These are phyloP conservation scores for Sporodiniella umbellata DNA, from an alignment of 371 early-diverging fungal species.

Conservation along the genomic window DNA sequence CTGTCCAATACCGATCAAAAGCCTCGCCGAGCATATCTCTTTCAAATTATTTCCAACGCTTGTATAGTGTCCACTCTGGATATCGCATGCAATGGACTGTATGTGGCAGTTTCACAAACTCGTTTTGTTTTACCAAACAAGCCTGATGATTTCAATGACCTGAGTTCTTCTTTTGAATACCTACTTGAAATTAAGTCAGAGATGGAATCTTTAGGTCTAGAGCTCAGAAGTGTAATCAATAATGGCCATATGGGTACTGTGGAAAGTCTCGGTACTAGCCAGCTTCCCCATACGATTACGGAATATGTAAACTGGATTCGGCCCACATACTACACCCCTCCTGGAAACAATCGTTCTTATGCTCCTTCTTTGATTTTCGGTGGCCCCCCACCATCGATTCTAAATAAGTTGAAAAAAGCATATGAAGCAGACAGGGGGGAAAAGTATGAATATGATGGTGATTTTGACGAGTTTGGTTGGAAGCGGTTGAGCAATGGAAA, in stretches of 20 bases:
- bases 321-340: background rate
- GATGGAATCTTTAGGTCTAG: conserved; percentile 2
- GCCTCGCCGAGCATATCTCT: conserved; percentile 6
- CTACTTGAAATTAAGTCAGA: background rate
- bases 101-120: conserved; percentile 8
- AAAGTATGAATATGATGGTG: background rate
- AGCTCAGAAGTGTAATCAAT: conserved; percentile 2
- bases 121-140: background rate
- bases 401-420: conserved; percentile 1
- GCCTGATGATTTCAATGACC: background rate
- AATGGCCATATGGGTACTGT: conserved; percentile 1
- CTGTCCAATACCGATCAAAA: background rate
- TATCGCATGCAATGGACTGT: conserved; percentile 4
- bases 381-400: background rate
- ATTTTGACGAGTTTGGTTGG: conserved; percentile 1
- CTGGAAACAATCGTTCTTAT: background rate
- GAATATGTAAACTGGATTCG: conserved; percentile 1
- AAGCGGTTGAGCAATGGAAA: background rate
- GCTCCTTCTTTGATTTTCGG: background rate
- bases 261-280: background rate
- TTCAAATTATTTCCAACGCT: conserved; percentile 5
- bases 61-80: conserved; percentile 8
- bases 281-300: background rate
- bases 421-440: background rate
- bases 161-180: conserved; percentile 1